Percentiles rank a stretch among this genome's conserved stretches.
Evolutionary conservation across 257 asterid genomes (phyloP).

Genomic region (Misopates orontium): DNA sequence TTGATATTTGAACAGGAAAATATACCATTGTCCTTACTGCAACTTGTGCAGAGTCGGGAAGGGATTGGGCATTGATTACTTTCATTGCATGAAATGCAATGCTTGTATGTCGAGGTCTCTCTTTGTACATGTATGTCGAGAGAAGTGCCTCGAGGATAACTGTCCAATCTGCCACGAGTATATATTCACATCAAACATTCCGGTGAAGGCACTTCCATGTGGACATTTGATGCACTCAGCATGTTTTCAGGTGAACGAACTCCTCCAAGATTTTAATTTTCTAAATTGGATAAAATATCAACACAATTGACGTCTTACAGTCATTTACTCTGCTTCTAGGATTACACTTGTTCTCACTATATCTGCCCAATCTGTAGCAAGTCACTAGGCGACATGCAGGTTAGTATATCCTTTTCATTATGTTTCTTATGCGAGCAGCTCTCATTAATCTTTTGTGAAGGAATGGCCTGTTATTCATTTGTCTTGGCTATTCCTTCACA

Average conservation of each 20-base stretch:
- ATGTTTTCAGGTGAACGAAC: slow-evolving; percentile 70
- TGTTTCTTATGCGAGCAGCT: neutral
- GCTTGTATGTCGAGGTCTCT: slow-evolving; percentile 80
- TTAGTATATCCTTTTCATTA: slow-evolving; percentile 32
- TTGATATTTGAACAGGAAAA: slow-evolving; percentile 54
- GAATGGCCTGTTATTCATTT: neutral
- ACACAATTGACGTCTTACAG: slow-evolving; percentile 21
- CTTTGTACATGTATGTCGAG: slow-evolving; percentile 70
- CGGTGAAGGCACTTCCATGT: slow-evolving; percentile 81
- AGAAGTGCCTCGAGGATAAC: slow-evolving; percentile 80
- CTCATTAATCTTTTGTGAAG: neutral
- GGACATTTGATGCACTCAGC: slow-evolving; percentile 91
- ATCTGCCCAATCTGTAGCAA: slow-evolving; percentile 92
- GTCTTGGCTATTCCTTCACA: too few relatives aligned
- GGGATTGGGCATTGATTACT: slow-evolving; percentile 79
- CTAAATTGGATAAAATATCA: neutral
- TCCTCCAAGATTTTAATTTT: slow-evolving; percentile 15
- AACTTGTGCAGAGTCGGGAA: slow-evolving; percentile 88
- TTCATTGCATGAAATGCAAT: slow-evolving; percentile 95
- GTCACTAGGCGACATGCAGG: slow-evolving; percentile 94
- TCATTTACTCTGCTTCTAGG: slow-evolving; percentile 45
- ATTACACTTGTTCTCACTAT: slow-evolving; percentile 72
- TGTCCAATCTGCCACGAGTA: slow-evolving; percentile 89
- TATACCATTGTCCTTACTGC: slow-evolving; percentile 94
- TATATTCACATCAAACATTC: slow-evolving; percentile 72